Conservation (phyloP, 306 rosid species). For the Vigna trinervia region DNA sequence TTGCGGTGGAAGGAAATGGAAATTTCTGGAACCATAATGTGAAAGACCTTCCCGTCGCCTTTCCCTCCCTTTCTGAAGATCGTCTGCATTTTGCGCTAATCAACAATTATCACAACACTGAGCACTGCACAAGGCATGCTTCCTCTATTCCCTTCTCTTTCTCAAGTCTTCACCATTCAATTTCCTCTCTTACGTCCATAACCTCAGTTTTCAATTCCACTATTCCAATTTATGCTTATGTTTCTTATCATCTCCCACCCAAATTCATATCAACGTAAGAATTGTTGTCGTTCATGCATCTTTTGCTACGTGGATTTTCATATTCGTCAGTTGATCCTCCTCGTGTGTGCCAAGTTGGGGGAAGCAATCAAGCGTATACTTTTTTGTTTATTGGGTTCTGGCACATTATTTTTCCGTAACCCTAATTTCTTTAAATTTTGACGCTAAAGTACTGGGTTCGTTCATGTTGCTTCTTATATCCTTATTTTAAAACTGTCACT, state of each 20-base stretch:
- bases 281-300: neutral
- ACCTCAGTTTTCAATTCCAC: neutral
- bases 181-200: neutral
- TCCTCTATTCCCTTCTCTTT: neutral
- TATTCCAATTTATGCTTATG: neutral
- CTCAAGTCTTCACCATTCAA: neutral
- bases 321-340: neutral
- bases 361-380: neutral
- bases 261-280: neutral
- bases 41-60: neutral
- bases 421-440: neutral
- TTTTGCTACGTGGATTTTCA: neutral
- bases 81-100: neutral
- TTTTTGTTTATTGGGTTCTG: neutral
- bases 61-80: neutral
- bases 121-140: conserved; percentile 9
- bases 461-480: neutral
- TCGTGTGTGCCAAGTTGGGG: neutral
- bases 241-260: neutral
- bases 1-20: neutral
- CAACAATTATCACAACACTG: neutral
- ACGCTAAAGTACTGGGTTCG: conserved; percentile 3
- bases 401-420: neutral
- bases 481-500: conserved; percentile 39
- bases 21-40: conserved; percentile 41